Percentiles rank a stretch among this genome's conserved stretches.
phyloP scores from a whole-genome alignment of 495 filamentous ascomycete species.

The Penicillium soppii region DNA sequence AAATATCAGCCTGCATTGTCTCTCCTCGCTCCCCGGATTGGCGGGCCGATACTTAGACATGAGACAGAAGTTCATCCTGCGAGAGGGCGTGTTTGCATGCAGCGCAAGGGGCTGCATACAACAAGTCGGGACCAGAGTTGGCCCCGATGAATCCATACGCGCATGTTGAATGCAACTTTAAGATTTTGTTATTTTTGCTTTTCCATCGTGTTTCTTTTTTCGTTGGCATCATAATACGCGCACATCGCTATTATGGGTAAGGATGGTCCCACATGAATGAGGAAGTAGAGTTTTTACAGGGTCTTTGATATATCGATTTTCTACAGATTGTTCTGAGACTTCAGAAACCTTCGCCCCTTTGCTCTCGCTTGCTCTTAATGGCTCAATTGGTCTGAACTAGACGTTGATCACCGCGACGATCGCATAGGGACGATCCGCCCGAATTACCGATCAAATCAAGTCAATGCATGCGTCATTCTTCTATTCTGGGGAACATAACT shows the following conservation, averaged over 20 bases:
- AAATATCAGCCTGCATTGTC: constrained; percentile 22
- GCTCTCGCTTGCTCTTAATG: background rate
- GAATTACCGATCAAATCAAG: background rate
- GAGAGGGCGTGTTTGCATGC: constrained; percentile 13
- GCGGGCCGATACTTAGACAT: constrained; percentile 11
- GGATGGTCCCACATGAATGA: background rate
- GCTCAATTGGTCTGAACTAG: background rate
- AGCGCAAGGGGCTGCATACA: constrained; percentile 23
- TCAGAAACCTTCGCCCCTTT: background rate
- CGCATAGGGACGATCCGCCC: background rate
- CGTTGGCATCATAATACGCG: background rate
- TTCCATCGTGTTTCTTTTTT: background rate
- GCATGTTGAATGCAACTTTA: background rate
- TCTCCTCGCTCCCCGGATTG: constrained; percentile 25
- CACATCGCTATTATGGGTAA: background rate
- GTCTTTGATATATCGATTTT: constrained; percentile 5
- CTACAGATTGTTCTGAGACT: background rate
- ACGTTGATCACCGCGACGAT: constrained; percentile 1
- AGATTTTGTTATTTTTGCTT: background rate
- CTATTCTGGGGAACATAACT: background rate
- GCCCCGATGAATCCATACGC: constrained; percentile 3
- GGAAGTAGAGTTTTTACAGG: background rate
- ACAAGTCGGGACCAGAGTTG: constrained; percentile 10
- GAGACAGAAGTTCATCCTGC: constrained; percentile 19
- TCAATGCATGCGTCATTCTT: background rate